These are phyloP conservation scores for Corylus americana DNA, from an alignment of 306 rosid genomes.

Conservation along the genomic window DNA sequence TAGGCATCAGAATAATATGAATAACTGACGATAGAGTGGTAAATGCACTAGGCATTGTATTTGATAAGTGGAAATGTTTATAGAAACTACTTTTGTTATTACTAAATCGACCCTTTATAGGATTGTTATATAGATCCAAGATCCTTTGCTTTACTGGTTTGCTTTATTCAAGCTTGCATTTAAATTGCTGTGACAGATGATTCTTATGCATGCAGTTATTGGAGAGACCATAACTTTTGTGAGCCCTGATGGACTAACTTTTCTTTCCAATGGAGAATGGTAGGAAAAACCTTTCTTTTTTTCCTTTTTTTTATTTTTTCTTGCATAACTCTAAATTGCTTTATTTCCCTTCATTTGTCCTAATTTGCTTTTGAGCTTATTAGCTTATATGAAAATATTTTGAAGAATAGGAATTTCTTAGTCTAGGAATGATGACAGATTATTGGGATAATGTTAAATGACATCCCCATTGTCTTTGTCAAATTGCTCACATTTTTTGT, in stretches of 20 bases:
- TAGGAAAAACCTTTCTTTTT: conserved; percentile 30
- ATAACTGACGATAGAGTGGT: not conserved
- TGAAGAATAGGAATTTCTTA: not conserved
- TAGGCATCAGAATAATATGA: not conserved
- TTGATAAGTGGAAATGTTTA: not conserved
- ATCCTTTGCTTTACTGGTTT: not conserved
- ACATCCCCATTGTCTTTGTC: not conserved
- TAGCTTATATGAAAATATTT: not conserved
- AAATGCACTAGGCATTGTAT: not conserved
- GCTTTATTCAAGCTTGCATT: conserved; percentile 10
- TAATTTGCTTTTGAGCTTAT: not conserved
- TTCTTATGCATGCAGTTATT: conserved; percentile 58
- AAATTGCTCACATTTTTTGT: not conserved
- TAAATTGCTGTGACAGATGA: conserved; percentile 24
- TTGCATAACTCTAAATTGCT: not conserved
- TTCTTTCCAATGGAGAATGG: conserved; percentile 97
- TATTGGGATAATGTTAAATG: not conserved
- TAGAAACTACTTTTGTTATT: not conserved
- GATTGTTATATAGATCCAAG: not conserved
- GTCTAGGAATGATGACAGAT: not conserved
- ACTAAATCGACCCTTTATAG: not conserved
- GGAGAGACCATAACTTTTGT: conserved; percentile 85
- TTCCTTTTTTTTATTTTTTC: conserved; percentile 2
- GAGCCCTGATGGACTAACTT: conserved; percentile 52
- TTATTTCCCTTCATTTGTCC: not conserved